Percentiles rank a stretch among this genome's conserved stretches.
Conservation (phyloP, 768 basidiomycete species). For the Tylopilus sp. region DNA sequence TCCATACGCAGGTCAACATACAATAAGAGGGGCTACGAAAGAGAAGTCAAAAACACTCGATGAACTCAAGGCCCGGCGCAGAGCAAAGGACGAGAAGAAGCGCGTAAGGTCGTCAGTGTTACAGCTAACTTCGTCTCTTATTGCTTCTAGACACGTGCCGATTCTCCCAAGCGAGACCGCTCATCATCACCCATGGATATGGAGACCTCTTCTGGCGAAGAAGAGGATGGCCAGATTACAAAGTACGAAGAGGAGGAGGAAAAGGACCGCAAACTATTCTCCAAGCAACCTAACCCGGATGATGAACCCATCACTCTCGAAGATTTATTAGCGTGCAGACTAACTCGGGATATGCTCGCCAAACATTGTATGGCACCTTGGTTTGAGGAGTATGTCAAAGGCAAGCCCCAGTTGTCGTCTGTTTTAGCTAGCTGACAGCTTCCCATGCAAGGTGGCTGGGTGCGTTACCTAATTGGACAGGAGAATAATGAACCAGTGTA, state of each 20-base stretch:
- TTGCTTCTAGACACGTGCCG: conserved; percentile 39
- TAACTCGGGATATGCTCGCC: conserved; percentile 69
- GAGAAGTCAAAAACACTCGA: conserved; percentile 78
- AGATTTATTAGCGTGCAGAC: conserved; percentile 57
- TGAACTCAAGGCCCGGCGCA: conserved; percentile 82
- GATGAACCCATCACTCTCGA: conserved; percentile 49
- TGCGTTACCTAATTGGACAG: conserved; percentile 75
- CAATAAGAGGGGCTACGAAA: conserved; percentile 68
- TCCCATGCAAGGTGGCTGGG: conserved; percentile 64
- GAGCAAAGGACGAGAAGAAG: conserved; percentile 86
- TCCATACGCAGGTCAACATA: conserved; percentile 60
- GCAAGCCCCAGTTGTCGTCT: conserved; percentile 36
- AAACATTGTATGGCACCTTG: conserved; percentile 73
- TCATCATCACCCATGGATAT: conserved; percentile 84
- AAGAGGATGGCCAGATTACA: conserved; percentile 73
- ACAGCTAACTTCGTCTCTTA: conserved; percentile 7
- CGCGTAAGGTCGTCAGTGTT: conserved; percentile 46
- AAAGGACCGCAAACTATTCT: conserved; percentile 49
- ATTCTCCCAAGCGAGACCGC: conserved; percentile 65
- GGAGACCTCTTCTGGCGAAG: conserved; percentile 78
- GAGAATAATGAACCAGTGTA: conserved; percentile 63
- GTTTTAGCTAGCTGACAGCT: conserved; percentile 6
- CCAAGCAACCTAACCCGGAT: conserved; percentile 38
- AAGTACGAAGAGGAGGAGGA: conserved; percentile 74
- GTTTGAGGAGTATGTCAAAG: conserved; percentile 82